Conservation (phyloP, 768 basidiomycete genomes). For the Butyriboletus loyo region DNA sequence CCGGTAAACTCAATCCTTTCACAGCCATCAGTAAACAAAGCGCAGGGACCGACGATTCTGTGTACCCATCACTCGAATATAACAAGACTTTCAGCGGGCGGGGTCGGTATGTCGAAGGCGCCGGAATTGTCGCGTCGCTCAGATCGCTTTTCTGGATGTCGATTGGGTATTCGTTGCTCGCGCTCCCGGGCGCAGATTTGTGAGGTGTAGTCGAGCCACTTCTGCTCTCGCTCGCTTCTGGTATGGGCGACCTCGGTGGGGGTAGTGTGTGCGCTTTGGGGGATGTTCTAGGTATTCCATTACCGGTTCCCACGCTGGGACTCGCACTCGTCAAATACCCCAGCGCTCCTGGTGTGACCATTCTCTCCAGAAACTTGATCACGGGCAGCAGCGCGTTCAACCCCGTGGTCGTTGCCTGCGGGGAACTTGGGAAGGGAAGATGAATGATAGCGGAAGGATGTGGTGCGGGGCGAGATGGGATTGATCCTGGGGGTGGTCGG, state of each 20-base stretch:
- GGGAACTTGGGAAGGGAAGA: conserved; percentile 71
- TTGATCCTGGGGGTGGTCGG: conserved; percentile 6
- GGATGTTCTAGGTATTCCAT: conserved; percentile 9
- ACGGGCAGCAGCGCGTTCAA: conserved; percentile 60
- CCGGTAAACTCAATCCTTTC: conserved; percentile 65
- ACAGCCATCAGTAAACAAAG: conserved; percentile 83
- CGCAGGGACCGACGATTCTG: conserved; percentile 87
- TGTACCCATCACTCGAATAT: conserved; percentile 87
- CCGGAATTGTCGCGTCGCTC: conserved; percentile 5
- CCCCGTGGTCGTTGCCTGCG: conserved; percentile 49
- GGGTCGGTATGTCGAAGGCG: conserved; percentile 38
- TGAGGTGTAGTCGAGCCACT: conserved; percentile 22
- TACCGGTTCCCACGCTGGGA: neutral
- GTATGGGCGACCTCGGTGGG: conserved; percentile 18
- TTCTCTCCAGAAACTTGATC: conserved; percentile 64
- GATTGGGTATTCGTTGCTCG: conserved; percentile 17
- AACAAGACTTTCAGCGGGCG: conserved; percentile 72
- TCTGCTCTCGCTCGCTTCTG: conserved; percentile 13
- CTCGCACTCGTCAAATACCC: conserved; percentile 14
- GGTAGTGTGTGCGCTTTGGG: conserved; percentile 8
- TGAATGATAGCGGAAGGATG: conserved; percentile 71
- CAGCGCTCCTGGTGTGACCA: conserved; percentile 47
- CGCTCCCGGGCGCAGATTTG: neutral
- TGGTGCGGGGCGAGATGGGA: conserved; percentile 65
- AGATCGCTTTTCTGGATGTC: conserved; percentile 10